Evolutionary conservation across 345 rosid genomes (phyloP), one percentile per base, ranked within the genome.

Genomic region (Sonneratia alba): DNA sequence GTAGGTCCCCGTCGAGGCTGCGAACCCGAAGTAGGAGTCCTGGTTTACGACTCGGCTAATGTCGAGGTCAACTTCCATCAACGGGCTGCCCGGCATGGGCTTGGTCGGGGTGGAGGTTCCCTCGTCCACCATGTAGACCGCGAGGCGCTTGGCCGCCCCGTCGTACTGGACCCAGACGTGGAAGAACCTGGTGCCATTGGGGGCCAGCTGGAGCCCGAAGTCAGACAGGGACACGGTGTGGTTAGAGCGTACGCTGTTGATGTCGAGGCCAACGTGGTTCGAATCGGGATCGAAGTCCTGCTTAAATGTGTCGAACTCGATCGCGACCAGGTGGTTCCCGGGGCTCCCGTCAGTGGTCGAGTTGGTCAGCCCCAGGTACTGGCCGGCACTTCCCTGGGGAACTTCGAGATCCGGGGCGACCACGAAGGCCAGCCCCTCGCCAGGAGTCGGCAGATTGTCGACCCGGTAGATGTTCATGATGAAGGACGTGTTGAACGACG

Each of bases 231-330:
- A 64, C 1, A 70, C 80, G 0, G 81, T 80, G 69, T 66, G 71
- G 36, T 32, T 77, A 13, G 88, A 85, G 0, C 19, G 63, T 36
- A 85, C 82, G 13, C 82, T 69, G 64, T 89, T 84, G 74, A 87
- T 80, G 69, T 85, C 72, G 9, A 87, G 83, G 66, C 93, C 93
- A 10, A 87, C 55, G 75, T 89, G 93, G 73, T 89, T 89, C 34
- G 74, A 80, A 36, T 89, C 87, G 0, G 88, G 91, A 74, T 89
- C 89, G n/a, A 79, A 82, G 16, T 71, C 81, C 68, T 89, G 84
- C 71, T 81, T 84, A n/a, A 68, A 70, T 10, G 91, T 89, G 69
- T 87, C 91, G 43, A 89, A 75, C 73, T 87, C 89, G 27, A 89
- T 67, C 38, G 88, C 91, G 3, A 89, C 63, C 45, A 83, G 59